Conservation (phyloP, 2,329 filamentous ascomycete genomes). For the Mycocentrospora acerina region DNA sequence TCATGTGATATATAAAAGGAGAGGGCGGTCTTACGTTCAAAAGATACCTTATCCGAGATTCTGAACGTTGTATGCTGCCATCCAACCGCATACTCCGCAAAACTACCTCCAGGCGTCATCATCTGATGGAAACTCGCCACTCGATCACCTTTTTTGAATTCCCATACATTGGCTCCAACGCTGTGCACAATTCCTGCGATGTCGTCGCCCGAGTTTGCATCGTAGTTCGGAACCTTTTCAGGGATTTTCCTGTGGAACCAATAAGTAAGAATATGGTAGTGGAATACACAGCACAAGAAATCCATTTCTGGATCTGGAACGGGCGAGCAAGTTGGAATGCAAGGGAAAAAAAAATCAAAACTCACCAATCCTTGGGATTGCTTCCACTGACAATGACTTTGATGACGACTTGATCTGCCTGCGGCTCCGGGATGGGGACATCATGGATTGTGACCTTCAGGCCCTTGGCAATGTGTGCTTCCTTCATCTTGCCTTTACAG, state of each 20-base stretch:
- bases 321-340: neutral
- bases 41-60: constrained; percentile 51
- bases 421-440: constrained; percentile 33
- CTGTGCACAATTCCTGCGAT: constrained; percentile 58
- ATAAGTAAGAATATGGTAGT: no score
- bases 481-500: constrained; percentile 44
- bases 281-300: neutral
- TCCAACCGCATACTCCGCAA: constrained; percentile 63
- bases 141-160: constrained; percentile 60
- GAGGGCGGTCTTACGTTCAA: constrained; percentile 50
- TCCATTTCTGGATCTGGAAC: no score
- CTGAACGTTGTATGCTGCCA: constrained; percentile 60
- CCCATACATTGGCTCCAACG: constrained; percentile 57
- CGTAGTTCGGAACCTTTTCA: constrained; percentile 14
- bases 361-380: constrained; percentile 54
- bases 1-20: no score
- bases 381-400: constrained; percentile 42
- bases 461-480: constrained; percentile 40
- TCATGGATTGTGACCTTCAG: constrained; percentile 42
- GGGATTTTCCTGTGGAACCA: constrained; percentile 26
- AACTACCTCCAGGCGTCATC: constrained; percentile 53
- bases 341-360: constrained; percentile 5
- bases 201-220: constrained; percentile 55
- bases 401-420: constrained; percentile 40
- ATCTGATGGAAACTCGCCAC: constrained; percentile 61